A percentile compares a stretch with the other conserved stretches of the same genome.
Evolutionary conservation across 2,329 filamentous ascomycete species (phyloP).

Genomic region (Arthrinium puccinioides): DNA sequence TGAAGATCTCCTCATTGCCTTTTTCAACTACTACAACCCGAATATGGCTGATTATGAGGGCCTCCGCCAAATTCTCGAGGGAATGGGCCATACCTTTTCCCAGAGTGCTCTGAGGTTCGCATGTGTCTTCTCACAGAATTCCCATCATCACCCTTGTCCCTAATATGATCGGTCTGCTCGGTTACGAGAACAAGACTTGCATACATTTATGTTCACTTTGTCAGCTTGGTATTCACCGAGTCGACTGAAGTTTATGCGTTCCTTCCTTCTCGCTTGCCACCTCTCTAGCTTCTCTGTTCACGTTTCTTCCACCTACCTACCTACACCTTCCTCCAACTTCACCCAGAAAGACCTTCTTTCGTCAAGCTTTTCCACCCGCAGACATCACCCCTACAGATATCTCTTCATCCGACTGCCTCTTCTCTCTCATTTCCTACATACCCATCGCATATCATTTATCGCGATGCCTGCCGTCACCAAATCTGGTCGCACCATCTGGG

Average conservation of each 20-base stretch:
- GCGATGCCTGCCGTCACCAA: neutral
- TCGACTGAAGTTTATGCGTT: no score
- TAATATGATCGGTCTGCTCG: neutral
- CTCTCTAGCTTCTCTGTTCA: neutral
- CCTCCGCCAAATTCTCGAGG: constrained; percentile 15
- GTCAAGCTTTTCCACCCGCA: no score
- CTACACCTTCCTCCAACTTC: neutral
- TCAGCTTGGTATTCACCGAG: no score
- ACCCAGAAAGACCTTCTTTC: neutral
- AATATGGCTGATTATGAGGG: constrained; percentile 22
- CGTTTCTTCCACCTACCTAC: neutral
- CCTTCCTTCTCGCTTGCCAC: neutral
- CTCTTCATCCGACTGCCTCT: neutral
- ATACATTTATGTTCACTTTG: no score
- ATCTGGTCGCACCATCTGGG: constrained; percentile 13
- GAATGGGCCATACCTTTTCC: constrained; percentile 19
- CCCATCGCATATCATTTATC: neutral
- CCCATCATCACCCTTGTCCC: neutral
- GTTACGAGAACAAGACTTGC: neutral
- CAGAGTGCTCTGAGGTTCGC: constrained; percentile 17
- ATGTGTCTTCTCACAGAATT: neutral
- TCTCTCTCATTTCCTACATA: neutral
- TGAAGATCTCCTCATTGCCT: constrained; percentile 33
- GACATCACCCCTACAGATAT: neutral
- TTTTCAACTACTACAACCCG: constrained; percentile 30